Conservation (phyloP, 1,284 basidiomycete species). For the Leccinum fuscescens region DNA sequence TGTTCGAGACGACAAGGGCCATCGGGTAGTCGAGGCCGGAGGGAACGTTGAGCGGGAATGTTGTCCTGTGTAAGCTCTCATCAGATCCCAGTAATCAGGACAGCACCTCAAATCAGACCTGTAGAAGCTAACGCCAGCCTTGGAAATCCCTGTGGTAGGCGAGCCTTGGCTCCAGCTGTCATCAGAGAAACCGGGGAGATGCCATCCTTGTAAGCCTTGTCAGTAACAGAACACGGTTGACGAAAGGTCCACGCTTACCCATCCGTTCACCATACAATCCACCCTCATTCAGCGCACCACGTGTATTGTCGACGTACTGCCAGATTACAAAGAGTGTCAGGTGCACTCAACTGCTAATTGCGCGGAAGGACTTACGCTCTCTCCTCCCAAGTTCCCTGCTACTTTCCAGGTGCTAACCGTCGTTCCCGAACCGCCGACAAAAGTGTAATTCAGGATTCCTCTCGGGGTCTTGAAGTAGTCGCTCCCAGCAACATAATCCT, state of each 20-base stretch:
- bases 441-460: slow-evolving; percentile 45
- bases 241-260: slow-evolving; percentile 25
- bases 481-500: slow-evolving; percentile 40
- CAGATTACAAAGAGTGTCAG: neutral
- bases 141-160: slow-evolving; percentile 39
- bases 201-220: slow-evolving; percentile 38
- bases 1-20: slow-evolving; percentile 38
- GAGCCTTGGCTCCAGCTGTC: slow-evolving; percentile 40
- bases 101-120: slow-evolving; percentile 14
- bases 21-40: slow-evolving; percentile 49
- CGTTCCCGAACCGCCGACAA: slow-evolving; percentile 38
- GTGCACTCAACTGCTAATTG: neutral
- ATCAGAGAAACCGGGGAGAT: slow-evolving; percentile 51
- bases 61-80: slow-evolving; percentile 34
- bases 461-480: slow-evolving; percentile 46
- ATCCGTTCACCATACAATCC: slow-evolving; percentile 48
- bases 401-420: slow-evolving; percentile 43
- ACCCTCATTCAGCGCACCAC: slow-evolving; percentile 51
- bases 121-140: slow-evolving; percentile 45
- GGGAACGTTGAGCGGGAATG: slow-evolving; percentile 43
- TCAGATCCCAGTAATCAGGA: slow-evolving; percentile 3
- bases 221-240: neutral
- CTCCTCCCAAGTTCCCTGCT: slow-evolving; percentile 48
- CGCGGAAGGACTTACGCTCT: slow-evolving; percentile 33
- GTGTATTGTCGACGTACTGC: slow-evolving; percentile 36